phyloP scores from a whole-genome alignment of 768 basidiomycete genomes.

The Leccinum broughii region DNA sequence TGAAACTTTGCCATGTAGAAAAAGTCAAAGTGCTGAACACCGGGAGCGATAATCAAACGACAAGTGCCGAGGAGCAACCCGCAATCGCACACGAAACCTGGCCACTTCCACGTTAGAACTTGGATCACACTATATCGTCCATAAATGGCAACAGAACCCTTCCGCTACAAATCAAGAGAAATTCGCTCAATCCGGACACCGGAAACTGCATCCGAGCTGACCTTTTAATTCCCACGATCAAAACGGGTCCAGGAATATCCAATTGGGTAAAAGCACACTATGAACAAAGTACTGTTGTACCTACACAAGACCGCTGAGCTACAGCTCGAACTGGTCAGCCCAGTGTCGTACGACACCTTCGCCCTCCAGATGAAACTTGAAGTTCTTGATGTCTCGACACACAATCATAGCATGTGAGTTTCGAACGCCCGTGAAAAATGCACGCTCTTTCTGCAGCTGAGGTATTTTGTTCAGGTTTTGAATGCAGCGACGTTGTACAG shows the following conservation, averaged over 20 bases:
- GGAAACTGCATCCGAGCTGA: too few species aligned
- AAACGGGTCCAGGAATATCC: background rate
- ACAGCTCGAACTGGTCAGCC: slow-evolving; percentile 60
- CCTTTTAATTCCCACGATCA: too few species aligned
- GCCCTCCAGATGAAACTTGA: slow-evolving; percentile 57
- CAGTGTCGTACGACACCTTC: slow-evolving; percentile 70
- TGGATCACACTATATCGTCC: too few species aligned
- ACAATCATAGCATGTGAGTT: slow-evolving; percentile 77
- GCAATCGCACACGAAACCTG: too few species aligned
- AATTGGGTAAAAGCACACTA: background rate
- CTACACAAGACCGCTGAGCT: slow-evolving; percentile 5
- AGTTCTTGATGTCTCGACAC: slow-evolving; percentile 62
- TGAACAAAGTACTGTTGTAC: background rate
- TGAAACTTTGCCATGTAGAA: too few species aligned
- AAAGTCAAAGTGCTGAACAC: too few species aligned
- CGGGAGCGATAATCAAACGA: too few species aligned
- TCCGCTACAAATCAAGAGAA: too few species aligned
- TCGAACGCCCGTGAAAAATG: slow-evolving; percentile 55
- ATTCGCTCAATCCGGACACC: too few species aligned
- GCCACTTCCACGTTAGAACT: too few species aligned
- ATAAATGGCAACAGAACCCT: too few species aligned
- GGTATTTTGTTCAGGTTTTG: slow-evolving; percentile 67
- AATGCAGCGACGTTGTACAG: slow-evolving; percentile 57
- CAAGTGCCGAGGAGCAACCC: too few species aligned
- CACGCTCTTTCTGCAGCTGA: slow-evolving; percentile 64